phyloP scores from a whole-genome alignment of 805 yeast species.

The Priceomyces haplophilus region DNA sequence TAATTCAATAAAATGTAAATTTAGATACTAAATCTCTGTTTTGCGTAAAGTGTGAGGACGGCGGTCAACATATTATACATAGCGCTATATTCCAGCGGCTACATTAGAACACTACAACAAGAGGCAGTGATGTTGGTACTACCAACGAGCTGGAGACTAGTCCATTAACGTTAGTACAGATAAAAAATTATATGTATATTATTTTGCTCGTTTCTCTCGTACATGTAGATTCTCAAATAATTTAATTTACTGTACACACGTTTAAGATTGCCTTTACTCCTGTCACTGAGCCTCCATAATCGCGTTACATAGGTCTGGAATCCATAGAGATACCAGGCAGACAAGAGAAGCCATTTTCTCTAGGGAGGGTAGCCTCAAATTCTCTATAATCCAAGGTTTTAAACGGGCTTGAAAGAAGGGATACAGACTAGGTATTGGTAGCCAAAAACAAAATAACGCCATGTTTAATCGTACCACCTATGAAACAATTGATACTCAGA shows the following conservation, averaged over 20 bases:
- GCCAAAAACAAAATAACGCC: neutral
- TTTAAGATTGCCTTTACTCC: neutral
- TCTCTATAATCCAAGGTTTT: neutral
- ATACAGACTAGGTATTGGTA: neutral
- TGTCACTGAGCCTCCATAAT: neutral
- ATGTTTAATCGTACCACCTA: neutral
- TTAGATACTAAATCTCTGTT: too few species aligned
- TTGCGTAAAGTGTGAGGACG: too few species aligned
- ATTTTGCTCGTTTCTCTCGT: too few species aligned
- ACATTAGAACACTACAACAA: too few species aligned
- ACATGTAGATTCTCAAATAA: neutral
- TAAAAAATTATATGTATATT: too few species aligned
- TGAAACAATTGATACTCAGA: neutral
- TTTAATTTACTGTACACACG: neutral
- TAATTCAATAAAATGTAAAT: constrained; percentile 20
- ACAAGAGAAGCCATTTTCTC: neutral
- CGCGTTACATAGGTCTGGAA: neutral
- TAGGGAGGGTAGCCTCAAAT: neutral
- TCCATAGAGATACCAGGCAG: neutral
- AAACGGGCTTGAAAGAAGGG: neutral
- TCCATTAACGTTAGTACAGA: too few species aligned
- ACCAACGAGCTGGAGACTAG: too few species aligned
- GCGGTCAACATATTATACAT: too few species aligned
- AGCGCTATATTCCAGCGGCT: too few species aligned
- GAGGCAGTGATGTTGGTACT: too few species aligned